These are phyloP conservation scores for Penicillium lagena DNA, from an alignment of 495 filamentous ascomycete species.

Conservation along the genomic window DNA sequence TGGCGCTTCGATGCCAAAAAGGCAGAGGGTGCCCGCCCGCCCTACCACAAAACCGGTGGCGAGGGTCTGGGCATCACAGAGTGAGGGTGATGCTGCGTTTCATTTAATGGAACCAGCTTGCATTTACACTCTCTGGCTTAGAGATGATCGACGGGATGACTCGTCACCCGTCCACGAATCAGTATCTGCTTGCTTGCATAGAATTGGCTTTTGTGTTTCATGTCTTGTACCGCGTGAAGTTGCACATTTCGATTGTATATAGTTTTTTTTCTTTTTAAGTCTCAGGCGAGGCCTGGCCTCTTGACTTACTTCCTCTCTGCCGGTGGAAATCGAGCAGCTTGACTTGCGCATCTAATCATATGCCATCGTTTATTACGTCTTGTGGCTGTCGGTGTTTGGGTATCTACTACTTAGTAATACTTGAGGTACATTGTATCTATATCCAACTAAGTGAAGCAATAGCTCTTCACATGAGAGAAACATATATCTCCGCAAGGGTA, in stretches of 20 bases:
- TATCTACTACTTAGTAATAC: no score
- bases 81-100: slow-evolving; percentile 2
- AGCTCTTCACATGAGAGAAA: no score
- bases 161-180: not conserved
- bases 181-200: slow-evolving; percentile 11
- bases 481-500: no score
- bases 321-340: not conserved
- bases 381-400: not conserved
- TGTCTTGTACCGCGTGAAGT: slow-evolving; percentile 9
- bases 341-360: slow-evolving; percentile 12
- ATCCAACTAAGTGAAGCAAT: no score
- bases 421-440: no score
- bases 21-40: slow-evolving; percentile 41
- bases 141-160: no score
- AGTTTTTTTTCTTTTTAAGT: slow-evolving; percentile 10
- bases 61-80: slow-evolving; percentile 33
- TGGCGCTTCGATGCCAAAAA: slow-evolving; percentile 77
- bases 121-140: not conserved
- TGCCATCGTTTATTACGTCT: slow-evolving; percentile 1
- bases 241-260: slow-evolving; percentile 22
- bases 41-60: slow-evolving; percentile 35
- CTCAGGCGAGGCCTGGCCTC: not conserved
- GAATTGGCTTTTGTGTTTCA: slow-evolving; percentile 12
- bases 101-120: not conserved
- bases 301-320: no score